phyloP scores from a whole-genome alignment of 306 rosid genomes.

The Abrus pulchellus region DNA sequence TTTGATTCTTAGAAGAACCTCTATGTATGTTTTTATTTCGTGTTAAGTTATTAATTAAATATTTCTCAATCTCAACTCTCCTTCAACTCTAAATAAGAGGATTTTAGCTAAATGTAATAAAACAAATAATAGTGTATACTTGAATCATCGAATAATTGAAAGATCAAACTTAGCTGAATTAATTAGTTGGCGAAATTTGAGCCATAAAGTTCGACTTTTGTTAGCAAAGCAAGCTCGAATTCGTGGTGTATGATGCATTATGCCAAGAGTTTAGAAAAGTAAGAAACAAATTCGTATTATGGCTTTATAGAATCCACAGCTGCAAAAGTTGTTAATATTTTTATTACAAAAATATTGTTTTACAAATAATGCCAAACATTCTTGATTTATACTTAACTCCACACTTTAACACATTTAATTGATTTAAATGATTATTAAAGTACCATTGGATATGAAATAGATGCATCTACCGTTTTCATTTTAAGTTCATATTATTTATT shows the following conservation, averaged over 20 bases:
- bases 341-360: not conserved
- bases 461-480: not conserved
- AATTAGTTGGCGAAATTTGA: not conserved
- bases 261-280: not conserved
- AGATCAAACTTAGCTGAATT: not conserved
- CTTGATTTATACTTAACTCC: not conserved
- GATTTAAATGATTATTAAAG: not conserved
- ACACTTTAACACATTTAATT: not conserved
- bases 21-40: no score
- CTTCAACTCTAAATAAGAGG: no score
- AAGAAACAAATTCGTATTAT: not conserved
- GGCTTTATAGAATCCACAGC: not conserved
- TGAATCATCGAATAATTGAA: not conserved
- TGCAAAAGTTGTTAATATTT: not conserved
- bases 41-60: no score
- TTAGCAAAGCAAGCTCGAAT: not conserved
- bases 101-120: no score
- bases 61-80: no score
- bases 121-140: no score
- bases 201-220: not conserved
- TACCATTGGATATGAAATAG: not conserved
- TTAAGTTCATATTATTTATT: not conserved
- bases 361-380: slow-evolving; percentile 11
- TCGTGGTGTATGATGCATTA: not conserved
- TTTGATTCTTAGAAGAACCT: no score